phyloP scores from a whole-genome alignment of 2,329 filamentous ascomycete species.

The Cordyceps farinosa region DNA sequence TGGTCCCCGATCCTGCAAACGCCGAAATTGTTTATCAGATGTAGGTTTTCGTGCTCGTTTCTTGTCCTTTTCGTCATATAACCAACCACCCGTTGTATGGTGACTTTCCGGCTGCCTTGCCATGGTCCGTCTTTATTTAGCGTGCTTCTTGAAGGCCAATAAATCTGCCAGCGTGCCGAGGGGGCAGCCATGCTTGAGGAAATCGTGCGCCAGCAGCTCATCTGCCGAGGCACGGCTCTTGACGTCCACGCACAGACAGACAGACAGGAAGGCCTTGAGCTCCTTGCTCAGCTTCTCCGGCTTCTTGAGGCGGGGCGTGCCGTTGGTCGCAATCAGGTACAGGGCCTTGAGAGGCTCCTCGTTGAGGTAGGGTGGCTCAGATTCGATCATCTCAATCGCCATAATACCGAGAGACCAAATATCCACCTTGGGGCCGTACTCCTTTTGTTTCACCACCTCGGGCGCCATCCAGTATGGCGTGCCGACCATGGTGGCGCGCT shows the following conservation, averaged over 20 bases:
- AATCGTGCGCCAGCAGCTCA: conserved; percentile 88
- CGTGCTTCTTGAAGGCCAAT: conserved; percentile 78
- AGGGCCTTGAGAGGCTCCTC: conserved; percentile 96
- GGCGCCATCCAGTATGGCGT: conserved; percentile 99
- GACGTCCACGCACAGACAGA: conserved; percentile 95
- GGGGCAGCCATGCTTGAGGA: conserved; percentile 87
- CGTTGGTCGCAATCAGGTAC: conserved; percentile 96
- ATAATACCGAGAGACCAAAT: conserved; percentile 99
- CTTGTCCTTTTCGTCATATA: background rate
- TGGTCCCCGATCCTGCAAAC: conserved; percentile 10
- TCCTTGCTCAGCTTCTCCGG: conserved; percentile 97
- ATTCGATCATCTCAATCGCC: conserved; percentile 99
- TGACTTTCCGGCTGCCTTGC: background rate
- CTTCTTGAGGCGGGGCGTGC: conserved; percentile 94
- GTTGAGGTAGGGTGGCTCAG: conserved; percentile 94
- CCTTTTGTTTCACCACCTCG: conserved; percentile 98
- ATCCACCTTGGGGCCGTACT: conserved; percentile 96
- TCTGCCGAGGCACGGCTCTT: conserved; percentile 88
- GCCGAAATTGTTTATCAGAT: conserved; percentile 11
- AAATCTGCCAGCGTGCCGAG: conserved; percentile 80
- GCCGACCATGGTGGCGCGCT: conserved; percentile 98
- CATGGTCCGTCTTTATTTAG: conserved; percentile 44
- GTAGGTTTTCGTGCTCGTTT: background rate
- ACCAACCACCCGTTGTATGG: background rate
- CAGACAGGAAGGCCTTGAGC: conserved; percentile 92